These are phyloP conservation scores for Goffeauzyma gilvescens DNA, from an alignment of 768 basidiomycete genomes.

Conservation along the genomic window DNA sequence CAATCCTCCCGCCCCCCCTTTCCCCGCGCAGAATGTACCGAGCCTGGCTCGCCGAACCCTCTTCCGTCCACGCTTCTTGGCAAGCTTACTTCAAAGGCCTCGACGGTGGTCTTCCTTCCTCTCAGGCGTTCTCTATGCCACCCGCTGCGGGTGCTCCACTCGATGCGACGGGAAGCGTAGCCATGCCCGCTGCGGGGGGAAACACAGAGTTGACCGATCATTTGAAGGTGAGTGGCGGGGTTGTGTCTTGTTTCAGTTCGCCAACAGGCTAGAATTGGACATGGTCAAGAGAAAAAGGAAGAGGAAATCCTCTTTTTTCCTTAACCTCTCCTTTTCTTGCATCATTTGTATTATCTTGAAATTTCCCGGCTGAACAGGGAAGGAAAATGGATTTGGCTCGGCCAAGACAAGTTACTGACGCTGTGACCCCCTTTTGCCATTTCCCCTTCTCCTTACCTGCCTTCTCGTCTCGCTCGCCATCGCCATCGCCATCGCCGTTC, in stretches of 20 bases:
- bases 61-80: conserved; percentile 86
- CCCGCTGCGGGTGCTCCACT: conserved; percentile 49
- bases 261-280: no score
- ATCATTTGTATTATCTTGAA: no score
- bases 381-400: no score
- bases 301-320: no score
- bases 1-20: no score
- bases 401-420: neutral
- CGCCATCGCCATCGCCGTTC: no score
- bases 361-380: no score
- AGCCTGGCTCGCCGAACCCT: conserved; percentile 50
- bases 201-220: conserved; percentile 68
- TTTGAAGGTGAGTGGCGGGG: conserved; percentile 69
- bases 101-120: conserved; percentile 54
- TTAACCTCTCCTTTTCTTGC: no score
- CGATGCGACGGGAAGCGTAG: conserved; percentile 61
- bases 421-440: no score
- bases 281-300: no score
- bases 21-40: conserved; percentile 51
- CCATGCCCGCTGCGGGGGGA: conserved; percentile 41
- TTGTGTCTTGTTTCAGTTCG: no score
- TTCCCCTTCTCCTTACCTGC: neutral
- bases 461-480: neutral
- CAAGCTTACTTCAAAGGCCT: conserved; percentile 80
- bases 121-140: conserved; percentile 63